Evolutionary conservation across 345 rosid species (phyloP), one percentile per base, ranked within the genome.

Genomic region (Cardiospermum halicacabum): DNA sequence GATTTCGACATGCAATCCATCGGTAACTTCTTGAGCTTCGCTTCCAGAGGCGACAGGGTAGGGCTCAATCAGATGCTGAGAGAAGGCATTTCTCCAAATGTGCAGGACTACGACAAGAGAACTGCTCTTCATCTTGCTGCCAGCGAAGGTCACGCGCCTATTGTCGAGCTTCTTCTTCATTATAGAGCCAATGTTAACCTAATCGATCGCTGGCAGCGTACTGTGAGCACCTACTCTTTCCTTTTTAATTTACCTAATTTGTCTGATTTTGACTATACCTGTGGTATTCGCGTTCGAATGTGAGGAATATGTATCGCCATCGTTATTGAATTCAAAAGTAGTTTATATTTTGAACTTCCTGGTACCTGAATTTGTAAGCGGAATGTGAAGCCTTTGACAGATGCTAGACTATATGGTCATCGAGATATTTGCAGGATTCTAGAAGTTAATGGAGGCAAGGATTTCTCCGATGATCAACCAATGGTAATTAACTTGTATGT

Each of bases 121-220:
- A 85, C 87, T 4, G 87, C 85, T n/a, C 47, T 85, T 65, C 90
- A 85, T 65, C 84, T 85, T 16, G 87, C 87, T 0, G 87, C 87
- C 1, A 85, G 90, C 15, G 87, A 85, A 51, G 90, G 82, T 28
- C 90, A 80, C 39, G 84, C 90, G 22, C 75, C 85, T 2, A 82
- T 82, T 10, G 82, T 85, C 61, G 85, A 82, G 78, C 90, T 85
- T 50, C 90, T 85, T 57, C 66, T 85, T 21, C 73, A 63, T 50
- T 85, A 81, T 60, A 80, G 75, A 34, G 91, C 85, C 32, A 70
- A 81, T 28, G 74, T 85, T 64, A 85, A 82, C 70, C 87, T 71
- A 78, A 65, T 50, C 26, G 91, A 85, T 49, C 82, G 87, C 19
- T 80, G 87, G 90, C 77, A 70, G 30, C 77, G 79, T 18, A 85